Evolutionary conservation across 176 grass and related monocot genomes (phyloP).

Genomic region (Eragrostis nindensis): DNA sequence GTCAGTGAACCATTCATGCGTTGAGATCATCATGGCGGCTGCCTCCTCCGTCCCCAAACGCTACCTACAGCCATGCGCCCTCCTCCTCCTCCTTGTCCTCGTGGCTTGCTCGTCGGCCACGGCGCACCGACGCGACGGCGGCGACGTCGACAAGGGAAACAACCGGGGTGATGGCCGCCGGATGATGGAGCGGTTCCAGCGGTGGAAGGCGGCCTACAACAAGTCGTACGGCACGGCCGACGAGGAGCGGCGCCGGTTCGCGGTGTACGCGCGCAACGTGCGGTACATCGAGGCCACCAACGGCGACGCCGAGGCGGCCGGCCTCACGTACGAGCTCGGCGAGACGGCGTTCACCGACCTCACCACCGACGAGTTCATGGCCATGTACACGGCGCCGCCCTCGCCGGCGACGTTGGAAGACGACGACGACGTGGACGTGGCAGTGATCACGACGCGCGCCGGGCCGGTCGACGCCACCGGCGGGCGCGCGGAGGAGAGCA

Average conservation of each 20-base stretch:
- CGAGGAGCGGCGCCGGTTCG: slow-evolving; percentile 40
- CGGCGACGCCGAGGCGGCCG: slow-evolving; percentile 25
- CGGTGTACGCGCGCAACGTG: slow-evolving; percentile 43
- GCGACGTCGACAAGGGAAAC: background rate
- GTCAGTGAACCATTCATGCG: background rate
- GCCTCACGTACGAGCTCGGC: slow-evolving; percentile 60
- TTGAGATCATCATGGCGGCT: background rate
- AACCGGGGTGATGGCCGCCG: background rate
- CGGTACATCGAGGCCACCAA: slow-evolving; percentile 58
- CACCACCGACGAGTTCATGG: slow-evolving; percentile 59
- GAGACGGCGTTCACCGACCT: slow-evolving; percentile 62
- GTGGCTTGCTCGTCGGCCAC: background rate
- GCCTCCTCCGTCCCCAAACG: background rate
- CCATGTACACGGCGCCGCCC: slow-evolving; percentile 44
- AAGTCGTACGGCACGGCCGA: slow-evolving; percentile 14
- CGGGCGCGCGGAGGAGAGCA: background rate
- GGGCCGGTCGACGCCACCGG: slow-evolving; percentile 8
- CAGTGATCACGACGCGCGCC: slow-evolving; percentile 46
- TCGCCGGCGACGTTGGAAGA: background rate
- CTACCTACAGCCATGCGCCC: background rate
- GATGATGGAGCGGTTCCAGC: slow-evolving; percentile 39
- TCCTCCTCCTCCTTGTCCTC: slow-evolving; percentile 2
- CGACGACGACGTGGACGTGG: background rate
- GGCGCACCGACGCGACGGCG: background rate
- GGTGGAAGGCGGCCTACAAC: slow-evolving; percentile 48